A percentile compares a stretch with the other conserved stretches of the same genome.
Conservation (phyloP, 192 early-diverging fungal species). For the Phycomyces nitens region DNA sequence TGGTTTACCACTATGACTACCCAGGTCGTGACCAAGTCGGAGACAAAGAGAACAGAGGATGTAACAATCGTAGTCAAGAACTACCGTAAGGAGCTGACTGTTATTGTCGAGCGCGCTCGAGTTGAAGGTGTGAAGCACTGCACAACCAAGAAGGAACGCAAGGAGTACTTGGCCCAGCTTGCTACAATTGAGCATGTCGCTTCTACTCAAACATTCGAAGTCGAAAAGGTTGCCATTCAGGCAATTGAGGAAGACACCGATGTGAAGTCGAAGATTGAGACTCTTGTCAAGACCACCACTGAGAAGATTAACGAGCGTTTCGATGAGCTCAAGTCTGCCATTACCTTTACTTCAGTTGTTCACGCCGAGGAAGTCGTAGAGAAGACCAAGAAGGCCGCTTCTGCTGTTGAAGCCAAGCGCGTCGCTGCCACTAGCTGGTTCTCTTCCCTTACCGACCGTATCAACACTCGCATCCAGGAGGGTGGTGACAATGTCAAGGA, state of each 20-base stretch:
- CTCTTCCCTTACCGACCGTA: not conserved
- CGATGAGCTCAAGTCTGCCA: constrained; percentile 3
- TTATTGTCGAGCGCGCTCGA: constrained; percentile 2
- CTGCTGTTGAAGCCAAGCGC: constrained; percentile 8
- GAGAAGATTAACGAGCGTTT: constrained; percentile 2
- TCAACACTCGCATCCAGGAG: constrained; percentile 11
- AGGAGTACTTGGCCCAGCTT: constrained; percentile 6
- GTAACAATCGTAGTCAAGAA: constrained; percentile 5
- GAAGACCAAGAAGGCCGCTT: constrained; percentile 7
- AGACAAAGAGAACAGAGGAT: constrained; percentile 9
- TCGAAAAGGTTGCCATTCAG: constrained; percentile 8
- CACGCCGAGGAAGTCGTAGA: constrained; percentile 8
- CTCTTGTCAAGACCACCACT: constrained; percentile 3
- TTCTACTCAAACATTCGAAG: constrained; percentile 5
- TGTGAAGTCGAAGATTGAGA: not conserved
- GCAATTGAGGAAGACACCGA: not conserved
- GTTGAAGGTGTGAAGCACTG: not conserved
- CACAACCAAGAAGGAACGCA: not conserved
- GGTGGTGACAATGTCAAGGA: constrained; percentile 15
- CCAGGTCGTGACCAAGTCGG: not conserved
- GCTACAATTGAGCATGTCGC: constrained; percentile 5
- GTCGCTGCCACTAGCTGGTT: constrained; percentile 2
- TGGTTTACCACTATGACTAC: constrained; percentile 12
- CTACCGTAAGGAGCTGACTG: constrained; percentile 4
- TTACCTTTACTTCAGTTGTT: not conserved